Evolutionary conservation across 2,329 filamentous ascomycete species (phyloP), one percentile per base, ranked within the genome.

Genomic region (Xylariaceae sp.): DNA sequence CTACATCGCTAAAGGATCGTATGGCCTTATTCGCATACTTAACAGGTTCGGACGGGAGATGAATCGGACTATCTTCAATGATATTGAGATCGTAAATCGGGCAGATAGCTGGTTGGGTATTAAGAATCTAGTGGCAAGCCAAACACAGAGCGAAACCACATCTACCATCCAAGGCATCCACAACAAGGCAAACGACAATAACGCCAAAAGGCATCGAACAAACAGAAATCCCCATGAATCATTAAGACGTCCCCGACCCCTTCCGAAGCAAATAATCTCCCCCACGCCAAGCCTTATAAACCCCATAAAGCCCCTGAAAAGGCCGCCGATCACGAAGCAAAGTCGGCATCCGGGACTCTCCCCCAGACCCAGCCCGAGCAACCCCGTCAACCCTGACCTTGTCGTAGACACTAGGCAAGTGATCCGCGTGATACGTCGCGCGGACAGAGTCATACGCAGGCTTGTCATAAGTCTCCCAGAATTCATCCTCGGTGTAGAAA

Each of bases 401-500:
- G 61, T 88, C 83, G 56, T 83, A 87, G 1, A 88, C 83, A 29
- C 73, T 83, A 0, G 83, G 84, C 57, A 88, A 64, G 45, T 80
- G 77, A 1, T 71, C 71, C 0, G 86, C 85, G 4, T 73, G 70
- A 63, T 87, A 88, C 63, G 79, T 81, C 21, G 68, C 66, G 16
- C 85, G 71, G 49, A 88, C 68, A 2, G 64, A 67, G 42, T 86
- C 79, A 57, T 88, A 87, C 63, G 80, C 80, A 7, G 71, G 61
- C 36, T 75, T 72, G 64, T 86, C 79, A 56, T 87, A 88, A 49
- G 80, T 75, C 9, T 72, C 67, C 85, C 85, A 88, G 65, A 89
- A 89, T 59, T 88, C 85, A 0, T 80, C 76, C 64, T 86, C 80
- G 2, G 76, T 80, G 66, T 87, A 87, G 68, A 84, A 88, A 0